Percentiles rank a stretch among this genome's conserved stretches.
Conservation (phyloP, 2,329 filamentous ascomycete species). For the Cercospora sp. region DNA sequence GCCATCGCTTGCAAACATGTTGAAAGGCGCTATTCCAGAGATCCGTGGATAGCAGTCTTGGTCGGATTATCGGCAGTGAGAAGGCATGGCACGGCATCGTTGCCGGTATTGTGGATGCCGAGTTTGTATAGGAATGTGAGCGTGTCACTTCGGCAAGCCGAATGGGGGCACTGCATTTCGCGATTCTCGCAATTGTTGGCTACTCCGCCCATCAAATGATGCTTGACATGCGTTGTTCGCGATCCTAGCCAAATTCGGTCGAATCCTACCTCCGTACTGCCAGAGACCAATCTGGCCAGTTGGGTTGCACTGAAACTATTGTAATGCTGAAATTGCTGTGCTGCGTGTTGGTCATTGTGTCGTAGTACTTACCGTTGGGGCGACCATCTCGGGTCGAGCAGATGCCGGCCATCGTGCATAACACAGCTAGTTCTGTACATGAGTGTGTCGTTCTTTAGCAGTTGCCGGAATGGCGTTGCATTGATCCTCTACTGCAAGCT, state of each 20-base stretch:
- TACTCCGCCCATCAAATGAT: not conserved
- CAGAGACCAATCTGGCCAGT: not conserved
- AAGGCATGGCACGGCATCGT: not conserved
- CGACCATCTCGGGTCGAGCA: not conserved
- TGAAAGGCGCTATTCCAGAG: not conserved
- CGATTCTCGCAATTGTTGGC: not conserved
- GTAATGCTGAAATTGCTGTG: not conserved
- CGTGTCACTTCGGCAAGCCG: not conserved
- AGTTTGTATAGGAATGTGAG: not conserved
- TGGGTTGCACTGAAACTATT: not conserved
- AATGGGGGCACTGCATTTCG: not conserved
- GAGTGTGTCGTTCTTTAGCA: not conserved
- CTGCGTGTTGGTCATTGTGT: not conserved
- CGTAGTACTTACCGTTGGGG: not conserved
- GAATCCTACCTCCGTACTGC: not conserved
- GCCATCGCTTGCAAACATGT: not conserved
- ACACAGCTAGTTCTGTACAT: not conserved
- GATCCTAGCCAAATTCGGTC: not conserved
- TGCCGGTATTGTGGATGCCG: not conserved
- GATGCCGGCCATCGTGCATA: not conserved
- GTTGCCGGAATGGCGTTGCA: not conserved
- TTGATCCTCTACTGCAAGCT: not conserved
- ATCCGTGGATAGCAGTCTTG: not conserved
- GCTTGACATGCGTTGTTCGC: not conserved
- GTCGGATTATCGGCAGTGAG: not conserved